Conservation (phyloP, 805 yeast species). For the Candida insectorum region DNA sequence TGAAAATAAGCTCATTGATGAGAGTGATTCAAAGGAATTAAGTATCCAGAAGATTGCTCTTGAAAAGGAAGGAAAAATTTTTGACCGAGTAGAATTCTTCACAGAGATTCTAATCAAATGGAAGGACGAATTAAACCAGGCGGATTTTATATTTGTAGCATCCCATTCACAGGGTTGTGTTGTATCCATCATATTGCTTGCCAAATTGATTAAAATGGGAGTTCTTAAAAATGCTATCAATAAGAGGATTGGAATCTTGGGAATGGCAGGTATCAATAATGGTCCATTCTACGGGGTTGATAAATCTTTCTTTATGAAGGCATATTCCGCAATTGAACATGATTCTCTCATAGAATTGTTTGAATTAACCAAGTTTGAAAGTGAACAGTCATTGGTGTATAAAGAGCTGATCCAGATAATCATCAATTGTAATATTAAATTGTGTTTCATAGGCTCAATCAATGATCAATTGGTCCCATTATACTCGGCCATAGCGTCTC, state of each 20-base stretch:
- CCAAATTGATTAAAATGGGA: constrained; percentile 62
- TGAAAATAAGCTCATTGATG: constrained; percentile 36
- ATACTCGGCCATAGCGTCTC: constrained; percentile 81
- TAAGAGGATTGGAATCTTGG: constrained; percentile 65
- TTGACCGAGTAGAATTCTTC: constrained; percentile 81
- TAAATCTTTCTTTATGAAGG: constrained; percentile 76
- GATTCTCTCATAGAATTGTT: constrained; percentile 84
- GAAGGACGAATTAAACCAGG: constrained; percentile 52
- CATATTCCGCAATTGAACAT: constrained; percentile 86
- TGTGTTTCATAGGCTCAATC: constrained; percentile 81
- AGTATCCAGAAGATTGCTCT: constrained; percentile 86
- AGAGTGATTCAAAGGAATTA: constrained; percentile 27
- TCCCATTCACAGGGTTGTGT: constrained; percentile 97
- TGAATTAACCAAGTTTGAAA: constrained; percentile 76
- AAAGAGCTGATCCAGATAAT: constrained; percentile 63
- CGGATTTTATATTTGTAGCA: constrained; percentile 88
- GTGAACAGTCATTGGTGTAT: constrained; percentile 68
- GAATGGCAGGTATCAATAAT: constrained; percentile 94
- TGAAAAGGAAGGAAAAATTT: constrained; percentile 89
- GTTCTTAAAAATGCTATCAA: constrained; percentile 34
- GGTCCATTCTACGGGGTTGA: constrained; percentile 95
- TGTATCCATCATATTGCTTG: constrained; percentile 76
- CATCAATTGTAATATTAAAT: constrained; percentile 67
- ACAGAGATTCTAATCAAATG: constrained; percentile 69
- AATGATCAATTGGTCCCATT: constrained; percentile 94